Percentiles rank a stretch among this genome's conserved stretches.
Conservation (phyloP, 495 filamentous ascomycete species). For the Xylaria palmicola region DNA sequence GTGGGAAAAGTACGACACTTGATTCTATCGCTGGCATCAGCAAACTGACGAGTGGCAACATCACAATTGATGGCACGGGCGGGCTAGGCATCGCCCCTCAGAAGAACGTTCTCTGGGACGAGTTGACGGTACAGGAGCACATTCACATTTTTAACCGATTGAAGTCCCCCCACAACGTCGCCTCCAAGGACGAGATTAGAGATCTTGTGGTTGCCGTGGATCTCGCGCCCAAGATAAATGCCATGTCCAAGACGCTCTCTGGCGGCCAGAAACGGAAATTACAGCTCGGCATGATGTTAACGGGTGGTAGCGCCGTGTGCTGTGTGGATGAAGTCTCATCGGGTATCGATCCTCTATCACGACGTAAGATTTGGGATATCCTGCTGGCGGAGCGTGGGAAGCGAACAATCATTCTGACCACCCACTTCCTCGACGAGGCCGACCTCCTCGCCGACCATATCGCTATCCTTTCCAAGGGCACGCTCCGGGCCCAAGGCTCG, state of each 20-base stretch:
- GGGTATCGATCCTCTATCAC: conserved; percentile 76
- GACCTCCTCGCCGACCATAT: conserved; percentile 76
- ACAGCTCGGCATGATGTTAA: conserved; percentile 93
- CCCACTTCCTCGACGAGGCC: conserved; percentile 80
- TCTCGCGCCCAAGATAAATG: conserved; percentile 64
- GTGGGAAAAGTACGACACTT: conserved; percentile 83
- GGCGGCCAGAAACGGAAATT: conserved; percentile 88
- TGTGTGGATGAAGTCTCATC: conserved; percentile 86
- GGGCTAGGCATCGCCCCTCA: conserved; percentile 85
- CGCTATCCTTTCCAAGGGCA: conserved; percentile 72
- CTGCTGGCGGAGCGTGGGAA: conserved; percentile 73
- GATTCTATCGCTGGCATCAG: conserved; percentile 80
- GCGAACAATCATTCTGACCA: conserved; percentile 79
- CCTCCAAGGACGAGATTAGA: conserved; percentile 53
- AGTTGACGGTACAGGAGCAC: conserved; percentile 79
- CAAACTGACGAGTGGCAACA: conserved; percentile 66
- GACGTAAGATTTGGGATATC: conserved; percentile 89
- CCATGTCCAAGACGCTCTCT: conserved; percentile 67
- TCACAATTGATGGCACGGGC: conserved; percentile 68
- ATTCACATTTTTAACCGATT: conserved; percentile 74
- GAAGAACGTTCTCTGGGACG: conserved; percentile 87
- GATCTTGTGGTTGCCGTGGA: conserved; percentile 67
- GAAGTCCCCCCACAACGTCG: conserved; percentile 57
- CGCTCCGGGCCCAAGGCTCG: conserved; percentile 68
- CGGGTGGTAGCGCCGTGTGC: conserved; percentile 78